Evolutionary conservation across 73 alveolate genomes (phyloP).

Genomic region (Tetrahymena elliotti): DNA sequence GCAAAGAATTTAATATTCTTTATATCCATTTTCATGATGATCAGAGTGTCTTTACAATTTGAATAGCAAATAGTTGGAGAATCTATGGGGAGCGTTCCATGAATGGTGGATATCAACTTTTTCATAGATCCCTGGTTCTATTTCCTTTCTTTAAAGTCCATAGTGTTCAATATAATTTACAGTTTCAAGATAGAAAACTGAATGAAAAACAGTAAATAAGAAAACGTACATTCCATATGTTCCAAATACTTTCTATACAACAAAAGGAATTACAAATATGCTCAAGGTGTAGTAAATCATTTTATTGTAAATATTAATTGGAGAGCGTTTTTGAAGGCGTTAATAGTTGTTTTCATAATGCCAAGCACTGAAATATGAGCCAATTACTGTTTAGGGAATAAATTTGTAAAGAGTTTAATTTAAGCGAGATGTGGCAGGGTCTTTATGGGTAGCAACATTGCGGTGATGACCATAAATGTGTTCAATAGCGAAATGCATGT

Average conservation of each 20-base stretch:
- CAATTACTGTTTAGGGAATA: constrained; percentile 42
- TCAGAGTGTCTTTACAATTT: constrained; percentile 81
- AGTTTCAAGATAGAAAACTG: constrained; percentile 52
- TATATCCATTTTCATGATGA: constrained; percentile 74
- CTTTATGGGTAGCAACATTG: constrained; percentile 66
- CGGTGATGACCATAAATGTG: constrained; percentile 76
- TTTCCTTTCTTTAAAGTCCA: constrained; percentile 64
- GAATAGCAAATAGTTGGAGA: constrained; percentile 54
- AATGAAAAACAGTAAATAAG: background rate
- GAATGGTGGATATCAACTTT: constrained; percentile 59
- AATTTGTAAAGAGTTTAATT: constrained; percentile 43
- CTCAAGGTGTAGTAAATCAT: constrained; percentile 36
- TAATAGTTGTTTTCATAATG: constrained; percentile 15
- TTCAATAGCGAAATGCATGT: constrained; percentile 69
- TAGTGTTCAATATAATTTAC: constrained; percentile 73
- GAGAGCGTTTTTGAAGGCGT: background rate
- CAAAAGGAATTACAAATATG: constrained; percentile 3
- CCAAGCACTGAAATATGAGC: constrained; percentile 54
- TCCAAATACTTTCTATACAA: background rate
- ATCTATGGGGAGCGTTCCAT: constrained; percentile 81
- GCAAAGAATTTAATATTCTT: constrained; percentile 59
- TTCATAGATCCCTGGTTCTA: constrained; percentile 59
- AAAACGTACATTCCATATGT: constrained; percentile 15
- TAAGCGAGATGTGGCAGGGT: constrained; percentile 68
- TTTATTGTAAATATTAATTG: background rate